phyloP scores from a whole-genome alignment of 257 asterid genomes.

The Primulina tabacum region DNA sequence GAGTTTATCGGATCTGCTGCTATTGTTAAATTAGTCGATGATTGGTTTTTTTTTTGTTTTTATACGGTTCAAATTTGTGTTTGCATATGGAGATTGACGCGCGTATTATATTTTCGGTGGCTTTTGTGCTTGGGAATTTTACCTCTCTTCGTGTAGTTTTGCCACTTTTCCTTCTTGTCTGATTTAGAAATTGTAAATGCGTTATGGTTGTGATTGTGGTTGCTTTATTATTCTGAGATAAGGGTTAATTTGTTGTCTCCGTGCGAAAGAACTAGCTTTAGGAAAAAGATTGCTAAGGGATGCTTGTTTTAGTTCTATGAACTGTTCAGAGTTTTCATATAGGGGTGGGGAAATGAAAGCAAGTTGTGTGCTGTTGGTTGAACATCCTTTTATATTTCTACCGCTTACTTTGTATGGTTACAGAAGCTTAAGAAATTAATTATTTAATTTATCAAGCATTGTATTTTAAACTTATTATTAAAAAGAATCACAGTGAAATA shows the following conservation, averaged over 20 bases:
- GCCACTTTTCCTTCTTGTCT: too few species aligned
- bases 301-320: neutral
- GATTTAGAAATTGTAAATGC: too few species aligned
- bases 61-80: too few species aligned
- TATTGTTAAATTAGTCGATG: neutral
- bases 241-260: too few species aligned
- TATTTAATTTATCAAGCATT: too few species aligned
- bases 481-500: too few species aligned
- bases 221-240: too few species aligned
- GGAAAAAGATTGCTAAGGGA: neutral
- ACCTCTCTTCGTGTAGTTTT: neutral
- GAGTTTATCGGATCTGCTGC: slow-evolving; percentile 23
- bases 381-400: neutral
- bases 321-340: neutral
- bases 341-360: too few species aligned
- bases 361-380: neutral
- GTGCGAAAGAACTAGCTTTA: neutral
- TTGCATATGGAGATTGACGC: neutral
- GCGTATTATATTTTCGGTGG: neutral
- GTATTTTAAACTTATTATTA: too few species aligned
- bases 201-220: too few species aligned
- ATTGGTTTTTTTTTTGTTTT: slow-evolving; percentile 2
- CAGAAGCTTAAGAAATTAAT: too few species aligned
- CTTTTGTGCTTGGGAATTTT: neutral
- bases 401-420: too few species aligned